phyloP scores from a whole-genome alignment of 768 basidiomycete genomes.

The Boletus rufocinnamomeus region DNA sequence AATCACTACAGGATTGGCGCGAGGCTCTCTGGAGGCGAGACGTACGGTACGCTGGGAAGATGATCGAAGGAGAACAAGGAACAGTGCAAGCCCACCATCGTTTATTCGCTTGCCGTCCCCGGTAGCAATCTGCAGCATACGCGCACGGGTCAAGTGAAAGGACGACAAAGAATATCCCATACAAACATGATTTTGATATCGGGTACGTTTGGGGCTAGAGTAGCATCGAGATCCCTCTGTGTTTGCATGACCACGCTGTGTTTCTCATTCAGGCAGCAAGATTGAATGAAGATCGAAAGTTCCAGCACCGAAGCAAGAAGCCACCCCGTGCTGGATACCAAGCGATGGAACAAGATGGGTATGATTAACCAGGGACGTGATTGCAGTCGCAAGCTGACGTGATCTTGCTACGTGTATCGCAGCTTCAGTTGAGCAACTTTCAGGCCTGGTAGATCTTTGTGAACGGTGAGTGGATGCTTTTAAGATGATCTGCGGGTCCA shows the following conservation, averaged over 20 bases:
- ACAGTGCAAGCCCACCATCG: neutral
- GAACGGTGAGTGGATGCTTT: neutral
- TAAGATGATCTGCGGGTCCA: neutral
- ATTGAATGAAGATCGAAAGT: neutral
- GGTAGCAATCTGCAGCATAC: neutral
- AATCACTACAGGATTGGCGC: neutral
- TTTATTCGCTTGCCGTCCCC: neutral
- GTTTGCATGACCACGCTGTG: neutral
- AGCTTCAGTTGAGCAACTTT: too few species aligned
- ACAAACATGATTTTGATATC: neutral
- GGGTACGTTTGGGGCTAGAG: neutral
- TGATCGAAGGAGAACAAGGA: constrained; percentile 2
- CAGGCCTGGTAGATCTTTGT: neutral
- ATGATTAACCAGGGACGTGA: neutral
- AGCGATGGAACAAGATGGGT: neutral
- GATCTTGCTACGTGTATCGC: neutral
- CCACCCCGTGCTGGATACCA: neutral
- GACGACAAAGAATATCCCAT: neutral
- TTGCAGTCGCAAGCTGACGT: neutral
- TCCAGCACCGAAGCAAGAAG: neutral
- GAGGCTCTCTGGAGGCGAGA: constrained; percentile 25
- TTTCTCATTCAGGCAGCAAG: neutral
- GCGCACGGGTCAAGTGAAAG: neutral
- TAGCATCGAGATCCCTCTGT: neutral
- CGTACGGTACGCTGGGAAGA: constrained; percentile 20